phyloP scores from a whole-genome alignment of 306 rosid genomes.

The Cicer cuneatum region DNA sequence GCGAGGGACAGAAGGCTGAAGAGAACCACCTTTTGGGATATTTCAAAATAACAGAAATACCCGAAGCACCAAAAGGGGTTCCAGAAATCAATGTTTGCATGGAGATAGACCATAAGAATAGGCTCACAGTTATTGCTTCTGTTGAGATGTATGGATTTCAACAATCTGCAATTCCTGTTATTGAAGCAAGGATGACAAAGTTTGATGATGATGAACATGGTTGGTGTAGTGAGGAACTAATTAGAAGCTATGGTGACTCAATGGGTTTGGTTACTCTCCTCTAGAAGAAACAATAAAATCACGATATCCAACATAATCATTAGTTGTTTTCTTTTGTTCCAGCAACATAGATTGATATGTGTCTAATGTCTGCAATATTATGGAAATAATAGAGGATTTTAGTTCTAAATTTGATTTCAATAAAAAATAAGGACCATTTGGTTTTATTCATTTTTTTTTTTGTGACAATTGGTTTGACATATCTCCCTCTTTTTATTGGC shows the following conservation, averaged over 20 bases:
- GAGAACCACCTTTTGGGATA: slow-evolving; percentile 83
- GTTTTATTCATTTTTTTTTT: no score
- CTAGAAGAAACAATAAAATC: slow-evolving; percentile 49
- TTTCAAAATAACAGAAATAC: slow-evolving; percentile 79
- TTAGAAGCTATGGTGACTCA: slow-evolving; percentile 60
- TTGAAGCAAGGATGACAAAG: slow-evolving; percentile 88
- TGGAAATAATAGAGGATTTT: slow-evolving; percentile 15
- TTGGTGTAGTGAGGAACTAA: slow-evolving; percentile 75
- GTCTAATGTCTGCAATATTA: slow-evolving; percentile 11
- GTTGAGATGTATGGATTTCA: slow-evolving; percentile 64
- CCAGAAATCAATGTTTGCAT: slow-evolving; percentile 74
- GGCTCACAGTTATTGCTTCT: slow-evolving; percentile 64
- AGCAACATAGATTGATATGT: background rate
- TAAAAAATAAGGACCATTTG: no score
- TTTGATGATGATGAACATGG: slow-evolving; percentile 74
- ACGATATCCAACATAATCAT: background rate
- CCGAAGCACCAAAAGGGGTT: slow-evolving; percentile 67
- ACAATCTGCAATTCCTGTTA: slow-evolving; percentile 56
- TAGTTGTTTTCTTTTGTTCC: slow-evolving; percentile 15
- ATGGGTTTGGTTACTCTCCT: slow-evolving; percentile 61
- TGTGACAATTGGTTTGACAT: no score
- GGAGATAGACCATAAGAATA: slow-evolving; percentile 73
- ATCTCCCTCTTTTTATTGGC: no score
- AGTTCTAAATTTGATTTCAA: background rate
- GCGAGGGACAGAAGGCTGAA: slow-evolving; percentile 62